phyloP scores from a whole-genome alignment of 2,329 filamentous ascomycete genomes.

The Alternaria viburni region DNA sequence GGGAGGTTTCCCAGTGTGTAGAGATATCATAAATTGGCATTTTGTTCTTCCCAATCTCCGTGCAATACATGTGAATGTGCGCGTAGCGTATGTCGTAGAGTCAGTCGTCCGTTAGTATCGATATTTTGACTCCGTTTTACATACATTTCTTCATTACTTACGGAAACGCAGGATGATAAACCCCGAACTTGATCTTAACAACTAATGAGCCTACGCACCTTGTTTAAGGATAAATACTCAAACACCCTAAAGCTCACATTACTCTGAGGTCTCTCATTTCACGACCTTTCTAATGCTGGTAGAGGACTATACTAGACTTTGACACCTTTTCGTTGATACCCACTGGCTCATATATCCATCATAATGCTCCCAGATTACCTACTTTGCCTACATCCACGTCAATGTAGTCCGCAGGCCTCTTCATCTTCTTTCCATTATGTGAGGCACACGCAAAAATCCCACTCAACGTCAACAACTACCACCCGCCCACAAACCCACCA shows the following conservation, averaged over 20 bases:
- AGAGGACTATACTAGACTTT: background rate
- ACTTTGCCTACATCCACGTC: rapidly evolving
- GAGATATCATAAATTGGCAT: background rate
- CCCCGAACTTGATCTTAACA: background rate
- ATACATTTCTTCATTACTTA: background rate
- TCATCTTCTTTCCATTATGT: background rate
- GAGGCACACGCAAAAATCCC: background rate
- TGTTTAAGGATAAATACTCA: rapidly evolving
- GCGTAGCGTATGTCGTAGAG: background rate
- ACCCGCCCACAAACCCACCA: background rate
- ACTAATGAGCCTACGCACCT: background rate
- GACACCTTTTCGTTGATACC: background rate
- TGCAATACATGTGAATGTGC: background rate
- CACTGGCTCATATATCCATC: background rate
- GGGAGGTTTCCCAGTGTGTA: background rate
- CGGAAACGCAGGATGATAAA: background rate
- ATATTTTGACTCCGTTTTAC: background rate
- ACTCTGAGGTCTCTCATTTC: background rate
- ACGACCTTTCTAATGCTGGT: background rate
- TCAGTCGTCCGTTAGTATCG: background rate
- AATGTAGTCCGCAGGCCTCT: background rate
- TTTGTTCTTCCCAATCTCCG: background rate
- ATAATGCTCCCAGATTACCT: background rate
- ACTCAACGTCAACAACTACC: background rate
- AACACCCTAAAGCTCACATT: background rate